Conservation (phyloP, 768 basidiomycete genomes). For the Mycena belliarum region DNA sequence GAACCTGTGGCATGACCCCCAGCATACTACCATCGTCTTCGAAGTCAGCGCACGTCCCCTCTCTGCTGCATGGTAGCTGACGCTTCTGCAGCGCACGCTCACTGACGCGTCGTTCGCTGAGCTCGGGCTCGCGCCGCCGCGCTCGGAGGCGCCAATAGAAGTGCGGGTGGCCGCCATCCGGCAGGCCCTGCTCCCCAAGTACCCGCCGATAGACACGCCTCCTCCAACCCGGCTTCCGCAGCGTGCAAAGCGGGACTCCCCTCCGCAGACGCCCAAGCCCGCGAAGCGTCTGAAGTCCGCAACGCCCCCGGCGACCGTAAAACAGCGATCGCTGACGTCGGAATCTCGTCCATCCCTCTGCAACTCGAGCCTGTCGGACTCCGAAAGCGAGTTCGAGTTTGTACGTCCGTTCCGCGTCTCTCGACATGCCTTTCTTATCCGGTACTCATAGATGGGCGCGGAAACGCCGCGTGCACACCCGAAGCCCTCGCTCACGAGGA, state of each 20-base stretch:
- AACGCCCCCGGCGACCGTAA: constrained; percentile 16
- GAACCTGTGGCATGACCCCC: constrained; percentile 22
- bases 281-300: constrained; percentile 11
- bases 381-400: neutral
- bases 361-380: neutral
- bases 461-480: constrained; percentile 2
- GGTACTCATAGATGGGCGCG: neutral
- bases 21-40: constrained; percentile 17
- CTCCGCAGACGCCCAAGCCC: neutral
- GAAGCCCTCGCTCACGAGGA: constrained; percentile 21
- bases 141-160: constrained; percentile 17
- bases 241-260: neutral
- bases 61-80: too few species aligned
- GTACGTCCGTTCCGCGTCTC: neutral
- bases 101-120: constrained; percentile 19
- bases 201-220: constrained; percentile 24
- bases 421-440: neutral
- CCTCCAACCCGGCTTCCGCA: constrained; percentile 25
- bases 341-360: neutral
- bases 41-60: constrained; percentile 12
- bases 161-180: constrained; percentile 32
- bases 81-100: neutral
- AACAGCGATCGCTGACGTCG: too few species aligned
- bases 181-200: constrained; percentile 26
- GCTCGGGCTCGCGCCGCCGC: constrained; percentile 19